These are phyloP conservation scores for Phoenix roebelenii DNA, from an alignment of 176 grass and related monocot species.

Conservation along the genomic window DNA sequence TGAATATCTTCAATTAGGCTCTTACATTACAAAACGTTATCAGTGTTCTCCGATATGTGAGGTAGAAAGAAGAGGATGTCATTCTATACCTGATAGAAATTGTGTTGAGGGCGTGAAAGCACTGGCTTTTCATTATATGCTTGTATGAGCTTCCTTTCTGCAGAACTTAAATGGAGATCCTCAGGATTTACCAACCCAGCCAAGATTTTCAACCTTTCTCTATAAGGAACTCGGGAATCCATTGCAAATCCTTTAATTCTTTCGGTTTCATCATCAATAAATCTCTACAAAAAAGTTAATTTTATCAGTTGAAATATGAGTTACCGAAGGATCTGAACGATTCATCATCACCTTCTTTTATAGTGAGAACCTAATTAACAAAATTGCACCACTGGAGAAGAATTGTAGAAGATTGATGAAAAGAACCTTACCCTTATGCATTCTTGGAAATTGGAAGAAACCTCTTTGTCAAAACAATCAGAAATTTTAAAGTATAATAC, in stretches of 20 bases:
- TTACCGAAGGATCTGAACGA: too few relatives aligned
- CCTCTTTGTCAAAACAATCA: conserved; percentile 85
- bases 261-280: conserved; percentile 71
- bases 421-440: conserved; percentile 49
- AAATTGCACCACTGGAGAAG: too few relatives aligned
- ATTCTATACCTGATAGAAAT: conserved; percentile 56
- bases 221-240: conserved; percentile 54
- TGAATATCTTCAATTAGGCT: too few relatives aligned
- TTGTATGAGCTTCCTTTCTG: conserved; percentile 77
- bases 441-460: conserved; percentile 80
- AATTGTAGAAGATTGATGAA: not conserved
- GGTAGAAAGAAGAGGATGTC: too few relatives aligned
- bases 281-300: conserved; percentile 29
- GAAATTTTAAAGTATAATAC: conserved; percentile 87
- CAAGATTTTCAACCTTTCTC: conserved; percentile 88
- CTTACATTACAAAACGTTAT: too few relatives aligned
- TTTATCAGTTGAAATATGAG: too few relatives aligned
- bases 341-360: too few relatives aligned
- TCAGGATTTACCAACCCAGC: conserved; percentile 73
- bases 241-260: conserved; percentile 69
- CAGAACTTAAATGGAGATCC: conserved; percentile 58
- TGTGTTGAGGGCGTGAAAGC: conserved; percentile 76
- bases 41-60: too few relatives aligned
- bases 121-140: conserved; percentile 88
- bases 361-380: too few relatives aligned